Percentiles rank a stretch among this genome's conserved stretches.
Evolutionary conservation across 148 eudicot genomes (phyloP).

Genomic region (Dysphania ambrosioides): DNA sequence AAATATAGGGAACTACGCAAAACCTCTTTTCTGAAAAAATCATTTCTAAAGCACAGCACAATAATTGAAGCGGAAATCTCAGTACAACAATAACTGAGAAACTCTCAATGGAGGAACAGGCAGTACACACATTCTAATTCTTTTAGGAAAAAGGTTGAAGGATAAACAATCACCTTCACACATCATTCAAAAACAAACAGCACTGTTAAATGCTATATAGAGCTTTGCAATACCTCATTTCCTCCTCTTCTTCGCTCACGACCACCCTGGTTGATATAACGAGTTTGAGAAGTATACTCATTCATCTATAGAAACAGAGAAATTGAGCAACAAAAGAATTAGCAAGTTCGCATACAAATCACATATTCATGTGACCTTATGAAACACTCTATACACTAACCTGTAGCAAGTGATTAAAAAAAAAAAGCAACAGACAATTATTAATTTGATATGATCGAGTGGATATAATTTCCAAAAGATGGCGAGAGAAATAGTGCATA

Average conservation of each 20-base stretch:
- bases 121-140: not conserved
- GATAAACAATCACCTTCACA: not conserved
- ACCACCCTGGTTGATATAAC: constrained; percentile 33
- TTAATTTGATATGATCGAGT: not conserved
- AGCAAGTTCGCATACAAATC: not conserved
- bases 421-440: not conserved
- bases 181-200: not conserved
- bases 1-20: not conserved
- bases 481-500: not conserved
- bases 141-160: not conserved
- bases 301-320: constrained; percentile 32
- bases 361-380: not conserved
- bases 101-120: not conserved
- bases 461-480: not conserved
- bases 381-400: not conserved
- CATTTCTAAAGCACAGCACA: not conserved
- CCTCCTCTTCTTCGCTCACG: constrained; percentile 42
- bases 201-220: not conserved
- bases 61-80: not conserved
- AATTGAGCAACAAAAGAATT: not conserved
- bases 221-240: constrained; percentile 31
- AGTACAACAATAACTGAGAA: not conserved
- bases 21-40: constrained; percentile 48
- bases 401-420: not conserved
- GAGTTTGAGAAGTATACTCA: constrained; percentile 32